Evolutionary conservation across 192 early-diverging fungal genomes (phyloP).

Genomic region (Lobosporangium transversale): DNA sequence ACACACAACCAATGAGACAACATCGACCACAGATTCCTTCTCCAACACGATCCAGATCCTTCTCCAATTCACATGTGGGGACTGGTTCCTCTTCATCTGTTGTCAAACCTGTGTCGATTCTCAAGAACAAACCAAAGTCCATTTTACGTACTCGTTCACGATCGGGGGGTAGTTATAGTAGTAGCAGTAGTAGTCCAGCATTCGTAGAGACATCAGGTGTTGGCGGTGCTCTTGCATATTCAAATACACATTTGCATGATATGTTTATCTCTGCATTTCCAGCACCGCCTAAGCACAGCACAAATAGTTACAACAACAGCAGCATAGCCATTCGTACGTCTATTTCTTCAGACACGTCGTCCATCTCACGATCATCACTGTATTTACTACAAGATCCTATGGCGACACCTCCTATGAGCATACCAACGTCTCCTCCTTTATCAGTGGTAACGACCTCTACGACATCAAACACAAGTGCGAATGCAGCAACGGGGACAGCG

Average conservation of each 20-base stretch:
- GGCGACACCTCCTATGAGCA: too few relatives aligned
- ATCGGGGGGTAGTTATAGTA: conserved; percentile 11
- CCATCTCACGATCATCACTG: conserved; percentile 12
- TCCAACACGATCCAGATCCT: conserved; percentile 1
- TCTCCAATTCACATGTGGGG: conserved; percentile 9
- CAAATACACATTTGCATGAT: too few relatives aligned
- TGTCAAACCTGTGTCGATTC: conserved; percentile 25
- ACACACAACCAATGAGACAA: conserved; percentile 1
- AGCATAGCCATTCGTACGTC: neutral
- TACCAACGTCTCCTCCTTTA: too few relatives aligned
- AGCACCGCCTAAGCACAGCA: conserved; percentile 7
- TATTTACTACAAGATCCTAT: conserved; percentile 45
- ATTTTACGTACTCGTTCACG: conserved; percentile 28
- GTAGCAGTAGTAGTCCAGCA: neutral
- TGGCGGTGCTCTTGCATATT: too few relatives aligned
- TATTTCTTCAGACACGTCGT: conserved; percentile 9
- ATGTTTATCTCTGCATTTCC: conserved; percentile 8
- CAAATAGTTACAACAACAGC: too few relatives aligned
- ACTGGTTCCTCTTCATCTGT: too few relatives aligned
- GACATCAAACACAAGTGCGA: too few relatives aligned
- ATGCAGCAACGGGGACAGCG: too few relatives aligned
- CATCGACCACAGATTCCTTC: conserved; percentile 1
- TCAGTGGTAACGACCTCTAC: too few relatives aligned
- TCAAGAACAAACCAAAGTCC: conserved; percentile 35
- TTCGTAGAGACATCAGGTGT: neutral